Percentiles rank a stretch among this genome's conserved stretches.
Evolutionary conservation across 2,329 filamentous ascomycete genomes (phyloP).

Genomic region (Cladophialophora chaetospira): DNA sequence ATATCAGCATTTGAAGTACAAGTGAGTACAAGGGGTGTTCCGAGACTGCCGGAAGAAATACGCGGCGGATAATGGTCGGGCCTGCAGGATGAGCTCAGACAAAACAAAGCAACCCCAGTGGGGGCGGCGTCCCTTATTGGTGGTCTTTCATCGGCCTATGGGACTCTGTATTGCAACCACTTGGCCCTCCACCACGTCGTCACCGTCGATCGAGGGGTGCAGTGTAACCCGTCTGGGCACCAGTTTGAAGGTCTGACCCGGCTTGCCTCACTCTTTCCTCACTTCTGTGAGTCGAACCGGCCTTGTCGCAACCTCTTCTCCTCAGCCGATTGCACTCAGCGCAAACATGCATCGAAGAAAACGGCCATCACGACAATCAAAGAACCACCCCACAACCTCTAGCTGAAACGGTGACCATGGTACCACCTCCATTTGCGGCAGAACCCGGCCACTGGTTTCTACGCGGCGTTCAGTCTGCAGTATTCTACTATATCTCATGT

Average conservation of each 20-base stretch:
- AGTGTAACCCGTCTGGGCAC: background rate
- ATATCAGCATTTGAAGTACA: no score
- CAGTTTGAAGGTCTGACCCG: background rate
- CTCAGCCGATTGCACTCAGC: background rate
- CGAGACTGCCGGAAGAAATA: no score
- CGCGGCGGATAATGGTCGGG: background rate
- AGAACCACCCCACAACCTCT: conserved; percentile 1
- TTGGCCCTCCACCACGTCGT: conserved; percentile 12
- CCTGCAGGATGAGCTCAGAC: background rate
- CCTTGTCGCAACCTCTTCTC: background rate
- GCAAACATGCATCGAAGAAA: conserved; percentile 12
- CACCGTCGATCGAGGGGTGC: conserved; percentile 4
- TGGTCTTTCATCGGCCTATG: conserved; percentile 3
- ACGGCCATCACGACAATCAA: background rate
- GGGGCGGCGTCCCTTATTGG: no score
- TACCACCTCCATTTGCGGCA: conserved; percentile 9
- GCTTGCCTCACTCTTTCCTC: conserved; percentile 1
- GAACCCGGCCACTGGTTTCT: conserved; percentile 45
- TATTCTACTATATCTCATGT: conserved; percentile 54
- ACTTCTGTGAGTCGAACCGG: background rate
- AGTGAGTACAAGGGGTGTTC: no score
- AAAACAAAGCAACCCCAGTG: background rate
- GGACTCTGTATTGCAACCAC: background rate
- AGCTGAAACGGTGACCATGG: conserved; percentile 14
- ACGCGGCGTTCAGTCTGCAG: conserved; percentile 51